Evolutionary conservation across 768 basidiomycete species (phyloP), one percentile per base, ranked within the genome.

Genomic region (Infundibulicybe gibba): DNA sequence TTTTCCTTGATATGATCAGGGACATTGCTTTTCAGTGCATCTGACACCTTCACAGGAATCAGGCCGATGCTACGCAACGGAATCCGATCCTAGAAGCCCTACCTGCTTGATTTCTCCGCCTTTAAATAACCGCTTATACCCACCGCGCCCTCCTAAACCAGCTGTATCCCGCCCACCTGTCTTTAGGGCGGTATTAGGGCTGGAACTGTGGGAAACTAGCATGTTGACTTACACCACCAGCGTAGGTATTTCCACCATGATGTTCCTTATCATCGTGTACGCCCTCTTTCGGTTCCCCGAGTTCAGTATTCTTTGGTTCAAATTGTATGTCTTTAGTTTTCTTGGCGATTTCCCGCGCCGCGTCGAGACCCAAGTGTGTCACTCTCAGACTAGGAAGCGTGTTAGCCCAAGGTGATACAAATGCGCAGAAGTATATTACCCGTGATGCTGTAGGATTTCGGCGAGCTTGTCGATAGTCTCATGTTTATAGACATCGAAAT

Each of bases 121-220:
- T 52, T 80, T 81, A 60, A 74, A 81, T 0, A 83, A 56, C 11
- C 83, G 76, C 62, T 81, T 85, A 58, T 83, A 84, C 0, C 83
- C 83, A 10, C 82, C 83, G n/a, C 72, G 67, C 3, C 83, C 83
- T 2, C 83, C 83, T 50, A 83, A 62, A 1, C 83, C 83, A 6
- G 83, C 83, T 3, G 83, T 84, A 54, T 81, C 80, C 17, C 81
- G 67, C 9, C 83, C 83, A 25, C 83, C 83, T 21, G 78, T 79
- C 83, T 85, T 25, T 13, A 45, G 17, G 43, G 40, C 14, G 49
- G 38, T 21, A 25, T 3, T 45, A 14, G 3, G 40, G 41, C 10
- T 35, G 15, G 14, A 13, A 34, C 2, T 32, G 48, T 20, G 21
- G 49, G 8, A 21, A 25, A 33, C 17, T 8, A 19, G 10, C 10